Percentiles rank a stretch among this genome's conserved stretches.
phyloP scores from a whole-genome alignment of 2,329 filamentous ascomycete genomes.

The Fusarium sp. region DNA sequence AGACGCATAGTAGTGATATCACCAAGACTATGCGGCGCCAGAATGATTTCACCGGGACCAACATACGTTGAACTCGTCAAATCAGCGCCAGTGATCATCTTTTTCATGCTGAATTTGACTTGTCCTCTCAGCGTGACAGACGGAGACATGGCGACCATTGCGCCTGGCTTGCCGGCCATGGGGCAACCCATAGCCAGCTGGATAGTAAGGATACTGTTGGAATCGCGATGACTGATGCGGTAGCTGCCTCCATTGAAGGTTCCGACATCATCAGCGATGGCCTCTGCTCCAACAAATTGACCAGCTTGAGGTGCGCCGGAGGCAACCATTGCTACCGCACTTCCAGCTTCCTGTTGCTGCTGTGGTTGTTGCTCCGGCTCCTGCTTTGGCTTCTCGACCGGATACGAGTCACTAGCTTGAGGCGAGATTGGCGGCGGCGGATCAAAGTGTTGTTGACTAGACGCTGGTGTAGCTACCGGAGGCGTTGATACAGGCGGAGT shows the following conservation, averaged over 20 bases:
- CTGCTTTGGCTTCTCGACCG: conserved; percentile 46
- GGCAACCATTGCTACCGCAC: conserved; percentile 49
- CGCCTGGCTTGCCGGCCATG: conserved; percentile 80
- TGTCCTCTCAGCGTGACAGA: conserved; percentile 85
- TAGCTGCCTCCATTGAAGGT: conserved; percentile 97
- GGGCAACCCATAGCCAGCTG: conserved; percentile 92
- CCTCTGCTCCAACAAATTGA: conserved; percentile 71
- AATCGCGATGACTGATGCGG: conserved; percentile 90
- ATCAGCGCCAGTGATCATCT: conserved; percentile 85
- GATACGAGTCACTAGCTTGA: conserved; percentile 39
- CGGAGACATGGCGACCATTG: conserved; percentile 95
- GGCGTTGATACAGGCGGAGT: conserved; percentile 44
- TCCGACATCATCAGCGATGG: conserved; percentile 85
- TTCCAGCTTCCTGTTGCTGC: conserved; percentile 37
- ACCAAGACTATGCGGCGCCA: conserved; percentile 83
- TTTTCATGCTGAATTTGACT: conserved; percentile 90
- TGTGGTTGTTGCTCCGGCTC: conserved; percentile 37
- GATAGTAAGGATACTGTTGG: conserved; percentile 88
- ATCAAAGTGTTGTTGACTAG: conserved; percentile 44
- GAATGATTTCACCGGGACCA: conserved; percentile 88
- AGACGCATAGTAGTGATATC: conserved; percentile 87
- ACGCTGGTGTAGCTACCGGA: conserved; percentile 40
- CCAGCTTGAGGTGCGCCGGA: conserved; percentile 56
- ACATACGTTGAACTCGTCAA: conserved; percentile 83
- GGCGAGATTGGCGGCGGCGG: conserved; percentile 44